Base-by-base conservation (phyloP, 768 basidiomycete genomes). In the Mycena kentingensis region DNA sequence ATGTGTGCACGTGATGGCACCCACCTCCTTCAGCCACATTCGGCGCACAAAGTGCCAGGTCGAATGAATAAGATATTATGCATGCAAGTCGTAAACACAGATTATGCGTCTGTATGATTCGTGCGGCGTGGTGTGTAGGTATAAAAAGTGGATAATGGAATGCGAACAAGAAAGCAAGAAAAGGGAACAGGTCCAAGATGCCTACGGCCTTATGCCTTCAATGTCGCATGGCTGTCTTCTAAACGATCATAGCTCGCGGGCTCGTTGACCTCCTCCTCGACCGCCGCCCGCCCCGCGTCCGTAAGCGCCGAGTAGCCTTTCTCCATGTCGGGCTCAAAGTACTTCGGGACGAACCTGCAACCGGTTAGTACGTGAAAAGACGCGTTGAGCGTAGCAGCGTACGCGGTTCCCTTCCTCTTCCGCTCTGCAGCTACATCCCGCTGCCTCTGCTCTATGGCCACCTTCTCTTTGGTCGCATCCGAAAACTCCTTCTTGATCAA, bases 401-500 rank as follows among this genome's bases (percentile, higher is more conserved):
- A 39, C 37, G 8, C 19, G 8, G 10, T 10, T 16, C 88, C 90
- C 51, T 83, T 88, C 67, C 78, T 80, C 77, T 92, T 95, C 71
- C 93, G 77, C 67, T 93, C 90, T 11, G 87, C 88, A 5, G 93
- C 90, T 27, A 84, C 81, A 54, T 98, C 94, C 45, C 97, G 75
- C 76, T 98, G 97, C 65, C 67, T 81, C 79, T 98, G 96, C 73
- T 99, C 97, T 50, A 99, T 96, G 4, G 70, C 70, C 46, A 93
- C 81, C 77, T 99, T 99, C 74, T 88, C 82, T 75, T 79, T 89
- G 51, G 93, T 98, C 46, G 97, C 97, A 35, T 95, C 92, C 21
- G 81, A 78, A 70, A 81, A 99, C 65, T 95, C 90, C 79, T 97
- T 98, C 65, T 73, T 79, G 37, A 90, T 43, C 51, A 98, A 70